Conservation (phyloP, 177 flowering plant genomes). For the Vitis hybrid region DNA sequence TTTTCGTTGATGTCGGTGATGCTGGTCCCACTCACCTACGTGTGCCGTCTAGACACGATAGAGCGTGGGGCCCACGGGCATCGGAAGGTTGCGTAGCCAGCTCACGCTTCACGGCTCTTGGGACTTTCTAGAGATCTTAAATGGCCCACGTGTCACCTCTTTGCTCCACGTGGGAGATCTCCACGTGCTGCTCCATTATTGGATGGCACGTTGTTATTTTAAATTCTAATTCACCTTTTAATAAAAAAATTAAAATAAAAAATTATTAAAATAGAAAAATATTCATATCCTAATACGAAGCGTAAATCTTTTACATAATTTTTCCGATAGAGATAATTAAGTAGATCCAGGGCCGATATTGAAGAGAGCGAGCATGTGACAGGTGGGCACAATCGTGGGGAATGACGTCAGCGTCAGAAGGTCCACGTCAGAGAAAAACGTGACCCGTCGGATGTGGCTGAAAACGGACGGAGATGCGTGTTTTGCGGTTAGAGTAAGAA, state of each 20-base stretch:
- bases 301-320: no score
- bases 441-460: conserved; percentile 19
- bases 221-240: no score
- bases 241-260: no score
- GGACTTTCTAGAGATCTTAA: conserved; percentile 11
- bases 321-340: no score
- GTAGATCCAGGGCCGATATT: neutral
- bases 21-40: conserved; percentile 19
- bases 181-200: conserved; percentile 18
- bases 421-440: conserved; percentile 20
- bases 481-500: conserved; percentile 12
- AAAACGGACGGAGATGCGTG: conserved; percentile 17
- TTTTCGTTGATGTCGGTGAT: conserved; percentile 15
- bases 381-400: conserved; percentile 16
- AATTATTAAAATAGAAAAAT: no score
- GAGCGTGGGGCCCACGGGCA: conserved; percentile 1
- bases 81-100: conserved; percentile 26
- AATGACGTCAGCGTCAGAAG: conserved; percentile 16
- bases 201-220: neutral
- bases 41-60: conserved; percentile 13
- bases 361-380: conserved; percentile 14
- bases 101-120: conserved; percentile 12
- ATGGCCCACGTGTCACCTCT: conserved; percentile 14
- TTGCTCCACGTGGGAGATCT: neutral
- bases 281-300: no score